phyloP scores from a whole-genome alignment of 192 early-diverging fungal genomes.

The Paraglomus brasilianum region DNA sequence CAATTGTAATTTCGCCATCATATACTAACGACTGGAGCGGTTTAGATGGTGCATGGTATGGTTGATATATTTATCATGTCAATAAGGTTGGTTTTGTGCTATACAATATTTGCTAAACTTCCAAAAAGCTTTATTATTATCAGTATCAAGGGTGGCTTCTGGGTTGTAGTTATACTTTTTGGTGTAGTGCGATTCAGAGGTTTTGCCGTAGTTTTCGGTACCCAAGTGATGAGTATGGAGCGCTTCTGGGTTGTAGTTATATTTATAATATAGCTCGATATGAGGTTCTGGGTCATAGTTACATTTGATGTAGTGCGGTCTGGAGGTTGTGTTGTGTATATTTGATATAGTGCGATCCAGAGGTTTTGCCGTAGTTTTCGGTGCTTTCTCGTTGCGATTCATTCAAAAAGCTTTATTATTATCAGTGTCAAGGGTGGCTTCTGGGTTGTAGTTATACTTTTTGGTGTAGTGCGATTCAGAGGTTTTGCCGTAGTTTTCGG shows the following conservation, averaged over 20 bases:
- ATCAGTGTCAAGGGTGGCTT: constrained; percentile 17
- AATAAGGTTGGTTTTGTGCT: background rate
- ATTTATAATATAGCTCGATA: background rate
- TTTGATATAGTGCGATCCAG: constrained; percentile 24
- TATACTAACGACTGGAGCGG: constrained; percentile 9
- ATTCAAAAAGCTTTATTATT: no score
- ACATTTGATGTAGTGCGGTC: constrained; percentile 12
- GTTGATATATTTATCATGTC: background rate
- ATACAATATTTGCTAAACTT: constrained; percentile 6
- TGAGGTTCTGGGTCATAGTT: constrained; percentile 6
- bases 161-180: constrained; percentile 22
- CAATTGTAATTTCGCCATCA: constrained; percentile 8
- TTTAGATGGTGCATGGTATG: constrained; percentile 8
- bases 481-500: constrained; percentile 24
- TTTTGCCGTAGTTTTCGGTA: constrained; percentile 23
- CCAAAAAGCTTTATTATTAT: constrained; percentile 3
- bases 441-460: constrained; percentile 24
- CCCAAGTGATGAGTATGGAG: constrained; percentile 22
- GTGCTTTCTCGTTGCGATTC: background rate
- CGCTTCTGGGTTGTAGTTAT: no score
- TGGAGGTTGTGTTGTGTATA: constrained; percentile 16
- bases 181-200: constrained; percentile 20
- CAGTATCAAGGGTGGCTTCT: background rate
- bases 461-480: constrained; percentile 18
- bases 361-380: constrained; percentile 23